These are phyloP conservation scores for Biscogniauxia marginata DNA, from an alignment of 2,329 filamentous ascomycete genomes.

Conservation along the genomic window DNA sequence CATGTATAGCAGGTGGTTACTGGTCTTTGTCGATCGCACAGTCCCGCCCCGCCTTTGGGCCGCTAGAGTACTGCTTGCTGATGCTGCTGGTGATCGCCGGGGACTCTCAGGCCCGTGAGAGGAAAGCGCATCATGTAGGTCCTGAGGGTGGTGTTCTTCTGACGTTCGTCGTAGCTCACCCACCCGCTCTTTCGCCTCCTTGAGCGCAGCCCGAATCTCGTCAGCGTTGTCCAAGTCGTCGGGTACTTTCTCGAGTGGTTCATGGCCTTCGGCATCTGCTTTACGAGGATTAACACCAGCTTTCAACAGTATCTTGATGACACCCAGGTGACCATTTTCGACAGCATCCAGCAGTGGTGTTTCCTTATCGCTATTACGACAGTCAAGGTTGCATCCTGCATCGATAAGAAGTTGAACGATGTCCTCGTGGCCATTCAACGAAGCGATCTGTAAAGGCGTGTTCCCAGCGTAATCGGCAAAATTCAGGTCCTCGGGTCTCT, in stretches of 20 bases:
- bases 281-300: conserved; percentile 90
- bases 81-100: conserved; percentile 52
- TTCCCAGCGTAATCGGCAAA: conserved; percentile 94
- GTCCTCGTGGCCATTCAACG: conserved; percentile 79
- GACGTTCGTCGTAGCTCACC: conserved; percentile 55
- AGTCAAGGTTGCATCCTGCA: conserved; percentile 81
- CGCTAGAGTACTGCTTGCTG: conserved; percentile 30
- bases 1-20: conserved; percentile 63
- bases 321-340: conserved; percentile 88
- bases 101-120: conserved; percentile 59
- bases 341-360: conserved; percentile 95
- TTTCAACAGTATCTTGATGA: conserved; percentile 79
- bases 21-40: conserved; percentile 61
- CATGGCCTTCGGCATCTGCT: conserved; percentile 87
- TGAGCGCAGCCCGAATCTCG: conserved; percentile 70
- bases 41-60: conserved; percentile 52
- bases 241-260: conserved; percentile 81
- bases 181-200: conserved; percentile 56
- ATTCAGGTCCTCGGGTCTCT: conserved; percentile 85
- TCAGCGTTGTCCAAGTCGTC: conserved; percentile 74
- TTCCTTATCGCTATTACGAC: conserved; percentile 76
- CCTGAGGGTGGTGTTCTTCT: conserved; percentile 54
- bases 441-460: conserved; percentile 89
- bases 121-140: conserved; percentile 47
- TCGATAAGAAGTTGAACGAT: conserved; percentile 86